Evolutionary conservation across 345 rosid species (phyloP).

Genomic region (Lepidium africanum): DNA sequence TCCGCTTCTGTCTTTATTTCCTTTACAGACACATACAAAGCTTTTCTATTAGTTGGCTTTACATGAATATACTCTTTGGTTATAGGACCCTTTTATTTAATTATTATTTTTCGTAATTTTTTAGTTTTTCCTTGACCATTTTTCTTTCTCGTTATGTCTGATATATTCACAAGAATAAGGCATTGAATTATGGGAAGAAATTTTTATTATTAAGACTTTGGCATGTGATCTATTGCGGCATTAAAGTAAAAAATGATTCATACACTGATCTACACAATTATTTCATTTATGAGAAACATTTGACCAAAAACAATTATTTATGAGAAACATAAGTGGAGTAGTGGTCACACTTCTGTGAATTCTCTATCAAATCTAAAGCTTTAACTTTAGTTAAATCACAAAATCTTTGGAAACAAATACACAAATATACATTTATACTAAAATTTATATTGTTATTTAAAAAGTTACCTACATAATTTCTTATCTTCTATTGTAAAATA

Average conservation of each 20-base stretch:
- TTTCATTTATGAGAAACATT: background rate
- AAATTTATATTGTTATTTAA: background rate
- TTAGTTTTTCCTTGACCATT: background rate
- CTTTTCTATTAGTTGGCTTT: slow-evolving; percentile 13
- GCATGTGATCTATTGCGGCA: slow-evolving; percentile 10
- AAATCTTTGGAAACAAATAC: no score
- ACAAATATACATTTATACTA: background rate
- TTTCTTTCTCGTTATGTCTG: background rate
- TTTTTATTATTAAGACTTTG: background rate
- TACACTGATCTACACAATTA: background rate
- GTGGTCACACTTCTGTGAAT: no score
- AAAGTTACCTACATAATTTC: background rate
- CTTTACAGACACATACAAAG: slow-evolving; percentile 2
- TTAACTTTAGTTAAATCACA: background rate
- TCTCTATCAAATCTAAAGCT: background rate
- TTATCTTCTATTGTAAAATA: background rate
- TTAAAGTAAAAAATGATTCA: background rate
- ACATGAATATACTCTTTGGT: slow-evolving; percentile 17
- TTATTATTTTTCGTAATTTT: background rate
- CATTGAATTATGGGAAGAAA: background rate
- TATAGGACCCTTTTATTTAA: background rate
- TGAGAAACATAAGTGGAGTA: background rate
- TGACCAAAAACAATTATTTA: background rate
- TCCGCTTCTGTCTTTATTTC: background rate
- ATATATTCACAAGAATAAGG: background rate